Evolutionary conservation across 208 protist genomes (phyloP).

Genomic region (Leishmania amazonensis): DNA sequence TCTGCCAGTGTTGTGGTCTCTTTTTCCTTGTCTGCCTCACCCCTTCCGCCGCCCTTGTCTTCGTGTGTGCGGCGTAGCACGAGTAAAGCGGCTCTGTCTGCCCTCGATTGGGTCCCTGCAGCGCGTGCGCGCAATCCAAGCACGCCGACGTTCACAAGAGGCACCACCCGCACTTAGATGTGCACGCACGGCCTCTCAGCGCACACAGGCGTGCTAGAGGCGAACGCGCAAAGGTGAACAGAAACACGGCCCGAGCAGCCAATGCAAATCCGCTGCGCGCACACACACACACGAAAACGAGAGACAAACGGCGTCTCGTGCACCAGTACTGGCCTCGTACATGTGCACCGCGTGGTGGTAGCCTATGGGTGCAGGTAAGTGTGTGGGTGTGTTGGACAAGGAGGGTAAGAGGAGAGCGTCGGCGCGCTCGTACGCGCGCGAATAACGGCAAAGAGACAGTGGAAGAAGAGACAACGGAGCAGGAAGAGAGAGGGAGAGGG

Average conservation of each 20-base stretch:
- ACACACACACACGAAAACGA: not conserved
- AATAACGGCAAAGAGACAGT: not conserved
- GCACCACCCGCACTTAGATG: not conserved
- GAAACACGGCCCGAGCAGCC: not conserved
- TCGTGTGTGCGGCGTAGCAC: not conserved
- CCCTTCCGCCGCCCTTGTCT: not conserved
- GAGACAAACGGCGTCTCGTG: not conserved
- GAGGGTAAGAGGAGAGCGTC: not conserved
- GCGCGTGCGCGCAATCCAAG: not conserved
- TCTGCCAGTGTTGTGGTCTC: not conserved
- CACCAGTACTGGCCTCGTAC: not conserved
- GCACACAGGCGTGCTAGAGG: not conserved
- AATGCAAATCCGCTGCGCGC: not conserved
- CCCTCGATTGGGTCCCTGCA: not conserved
- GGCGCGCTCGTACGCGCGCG: not conserved
- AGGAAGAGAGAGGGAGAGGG: not conserved
- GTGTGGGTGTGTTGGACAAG: not conserved
- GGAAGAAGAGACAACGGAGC: not conserved
- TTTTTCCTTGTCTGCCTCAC: no score
- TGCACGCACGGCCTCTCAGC: not conserved
- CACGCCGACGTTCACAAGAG: not conserved
- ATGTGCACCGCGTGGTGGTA: not conserved
- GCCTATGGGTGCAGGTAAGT: not conserved
- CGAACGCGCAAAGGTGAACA: not conserved
- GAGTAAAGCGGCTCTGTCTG: not conserved